A percentile compares a stretch with the other conserved stretches of the same genome.
Conservation (phyloP, 805 yeast genomes). For the Dipodascus albidus region DNA sequence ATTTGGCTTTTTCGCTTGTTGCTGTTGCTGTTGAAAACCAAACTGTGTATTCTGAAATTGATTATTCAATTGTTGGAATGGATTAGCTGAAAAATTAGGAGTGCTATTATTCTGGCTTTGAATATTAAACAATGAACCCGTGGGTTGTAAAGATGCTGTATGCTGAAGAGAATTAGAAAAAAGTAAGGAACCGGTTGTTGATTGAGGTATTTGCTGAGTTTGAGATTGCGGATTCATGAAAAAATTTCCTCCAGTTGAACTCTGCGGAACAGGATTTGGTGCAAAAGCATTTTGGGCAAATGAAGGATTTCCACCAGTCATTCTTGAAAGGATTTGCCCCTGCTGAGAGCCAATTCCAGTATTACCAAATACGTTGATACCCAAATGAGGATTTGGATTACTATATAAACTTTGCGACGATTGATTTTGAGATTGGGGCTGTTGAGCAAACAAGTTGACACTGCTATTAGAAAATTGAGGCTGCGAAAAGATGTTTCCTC, state of each 20-base stretch:
- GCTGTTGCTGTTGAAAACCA: neutral
- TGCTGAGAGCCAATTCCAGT: neutral
- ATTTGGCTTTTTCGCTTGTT: neutral
- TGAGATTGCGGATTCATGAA: too few relatives aligned
- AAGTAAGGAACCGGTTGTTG: neutral
- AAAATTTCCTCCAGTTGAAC: neutral
- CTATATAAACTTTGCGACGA: neutral
- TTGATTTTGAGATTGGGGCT: neutral
- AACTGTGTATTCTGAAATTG: neutral
- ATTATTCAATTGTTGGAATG: neutral
- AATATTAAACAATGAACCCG: neutral
- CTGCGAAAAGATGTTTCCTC: constrained; percentile 2
- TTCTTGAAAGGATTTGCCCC: neutral
- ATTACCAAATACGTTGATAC: neutral
- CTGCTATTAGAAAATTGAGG: constrained; percentile 5
- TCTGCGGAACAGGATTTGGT: neutral
- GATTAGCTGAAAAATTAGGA: neutral
- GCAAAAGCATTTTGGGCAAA: neutral
- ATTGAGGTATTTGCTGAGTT: neutral
- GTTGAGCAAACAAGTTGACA: neutral
- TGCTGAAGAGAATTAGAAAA: neutral
- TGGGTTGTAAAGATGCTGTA: neutral
- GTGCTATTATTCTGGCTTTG: neutral
- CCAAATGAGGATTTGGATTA: neutral
- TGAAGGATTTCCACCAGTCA: neutral